Evolutionary conservation across 257 asterid genomes (phyloP).

Genomic region (Penstemon newberryi): DNA sequence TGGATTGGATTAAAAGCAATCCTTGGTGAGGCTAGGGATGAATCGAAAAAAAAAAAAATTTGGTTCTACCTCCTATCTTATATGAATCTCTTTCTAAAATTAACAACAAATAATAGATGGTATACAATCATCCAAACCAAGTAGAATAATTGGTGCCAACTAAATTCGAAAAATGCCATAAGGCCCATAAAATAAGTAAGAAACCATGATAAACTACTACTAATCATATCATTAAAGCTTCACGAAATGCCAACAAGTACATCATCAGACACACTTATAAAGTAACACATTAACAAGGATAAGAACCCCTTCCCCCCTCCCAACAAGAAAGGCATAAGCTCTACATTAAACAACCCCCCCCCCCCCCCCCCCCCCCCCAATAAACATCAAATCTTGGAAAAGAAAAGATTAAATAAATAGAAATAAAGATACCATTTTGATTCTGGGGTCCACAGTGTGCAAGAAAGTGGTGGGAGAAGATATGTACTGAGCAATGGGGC

Average conservation of each 20-base stretch:
- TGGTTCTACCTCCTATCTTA: no score
- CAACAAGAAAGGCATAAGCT: slow-evolving; percentile 13
- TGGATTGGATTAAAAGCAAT: no score
- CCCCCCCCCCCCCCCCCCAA: background rate
- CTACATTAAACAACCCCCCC: background rate
- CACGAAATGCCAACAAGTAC: background rate
- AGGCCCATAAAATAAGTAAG: slow-evolving; percentile 14
- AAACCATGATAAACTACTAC: background rate
- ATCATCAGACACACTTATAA: background rate
- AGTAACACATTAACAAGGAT: background rate
- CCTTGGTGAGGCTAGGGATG: no score
- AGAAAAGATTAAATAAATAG: background rate
- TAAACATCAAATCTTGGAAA: background rate
- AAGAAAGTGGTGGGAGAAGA: slow-evolving; percentile 91
- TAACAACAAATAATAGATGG: background rate
- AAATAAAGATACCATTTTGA: slow-evolving; percentile 65
- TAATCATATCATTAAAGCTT: background rate
- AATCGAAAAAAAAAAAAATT: no score
- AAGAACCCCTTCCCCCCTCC: background rate
- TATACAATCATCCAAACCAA: background rate
- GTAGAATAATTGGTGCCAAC: background rate
- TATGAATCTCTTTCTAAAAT: no score
- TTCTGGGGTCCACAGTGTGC: slow-evolving; percentile 91
- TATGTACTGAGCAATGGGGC: slow-evolving; percentile 95
- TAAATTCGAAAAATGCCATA: background rate